Evolutionary conservation across 108 stramenopile genomes (phyloP), one percentile per base, ranked within the genome.

Genomic region (Skeletonema marinoi): DNA sequence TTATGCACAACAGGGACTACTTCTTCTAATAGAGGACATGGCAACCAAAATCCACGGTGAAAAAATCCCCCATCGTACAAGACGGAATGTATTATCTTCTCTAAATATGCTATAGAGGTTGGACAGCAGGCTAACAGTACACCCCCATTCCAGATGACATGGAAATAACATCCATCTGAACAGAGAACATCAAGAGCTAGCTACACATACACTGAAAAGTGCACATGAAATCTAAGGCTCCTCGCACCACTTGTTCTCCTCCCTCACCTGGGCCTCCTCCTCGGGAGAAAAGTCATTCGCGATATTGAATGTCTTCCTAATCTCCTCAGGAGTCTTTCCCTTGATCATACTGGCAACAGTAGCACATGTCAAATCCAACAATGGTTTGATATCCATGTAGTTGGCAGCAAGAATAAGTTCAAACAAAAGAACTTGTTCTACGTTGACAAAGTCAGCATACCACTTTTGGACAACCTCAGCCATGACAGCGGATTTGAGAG

Each of bases 181-280:
- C 2, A 50, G 48, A 19, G 48, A 50, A 46, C 44, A 50, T n/a
- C 48, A 50, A 50, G n/a, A 50, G 48, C 48, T 50, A 17, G 48
- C 48, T 19, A 17, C 17, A 19, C 4, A 50, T 50, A 50, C 17
- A 50, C 48, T 17, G 4, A 17, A 19, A 4, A 17, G 48, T 50
- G 48, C 3, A 50, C 39, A 41, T 41, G 10, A 46, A 35, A 46
- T 69, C 84, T 93, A 98, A n/a, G 99, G 95, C 70, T 98, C 98
- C 87, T 99, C 99, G 65, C 98, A 98, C 99, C 99, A 99, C 86
- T 99, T 99, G 91, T 99, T 99, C 91, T 99, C 99, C 75, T 99
- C 98, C 75, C 25, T 25, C 25, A 25, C 25, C 25, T 25, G 25
- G 25, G 25, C 25, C 25, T 25, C 99, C 75, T 99, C 98, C 75